Base-by-base conservation (phyloP, 2,329 filamentous ascomycete genomes). In the Colletotrichum destructivum region DNA sequence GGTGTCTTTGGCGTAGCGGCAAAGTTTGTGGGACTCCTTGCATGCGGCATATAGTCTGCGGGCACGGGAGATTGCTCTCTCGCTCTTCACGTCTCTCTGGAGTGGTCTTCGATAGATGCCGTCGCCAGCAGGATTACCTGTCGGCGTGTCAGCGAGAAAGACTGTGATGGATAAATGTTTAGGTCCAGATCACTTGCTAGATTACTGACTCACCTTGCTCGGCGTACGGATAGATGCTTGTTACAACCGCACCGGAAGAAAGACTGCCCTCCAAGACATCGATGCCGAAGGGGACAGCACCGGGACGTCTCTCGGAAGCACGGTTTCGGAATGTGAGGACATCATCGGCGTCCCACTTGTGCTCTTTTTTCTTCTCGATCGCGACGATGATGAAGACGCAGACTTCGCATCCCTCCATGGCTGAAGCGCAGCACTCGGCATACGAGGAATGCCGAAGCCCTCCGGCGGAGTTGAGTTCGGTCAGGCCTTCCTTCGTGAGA, bases 1-100 rank as follows among this genome's bases (percentile, higher is more conserved):
- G 18, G 16, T 38, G 61, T 71, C 23, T 21, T 61, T 60, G 16
- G 54, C 23, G 42, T 61, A 72, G 1, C 56, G 55, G 62, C 70
- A 72, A 9, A 15, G 60, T 2, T 7, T 2, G 9, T 72, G 70
- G 2, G 21, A 16, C 6, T 26, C 7, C n/a, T 46, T 60, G 44
- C 70, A 72, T 8, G 16, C 6, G 0, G 15, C 4, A n/a, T 69
- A 52, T 1, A 40, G 18, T 2, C 9, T 4, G 2, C 4, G 18
- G 2, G 70, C 70, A 2, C 55, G 57, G 3, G 3, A 15, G 4
- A 72, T 12, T 4, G 40, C 60, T 1, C 5, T 55, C 13, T 55
- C 4, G 13, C 54, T 70, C 7, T 56, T 56, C 9, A 72, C 69
- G 40, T 72, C 55, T 38, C 69, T 52, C 4, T 11, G 18, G 4